phyloP scores from a whole-genome alignment of 768 basidiomycete genomes.

The Strobilomyces confusus region DNA sequence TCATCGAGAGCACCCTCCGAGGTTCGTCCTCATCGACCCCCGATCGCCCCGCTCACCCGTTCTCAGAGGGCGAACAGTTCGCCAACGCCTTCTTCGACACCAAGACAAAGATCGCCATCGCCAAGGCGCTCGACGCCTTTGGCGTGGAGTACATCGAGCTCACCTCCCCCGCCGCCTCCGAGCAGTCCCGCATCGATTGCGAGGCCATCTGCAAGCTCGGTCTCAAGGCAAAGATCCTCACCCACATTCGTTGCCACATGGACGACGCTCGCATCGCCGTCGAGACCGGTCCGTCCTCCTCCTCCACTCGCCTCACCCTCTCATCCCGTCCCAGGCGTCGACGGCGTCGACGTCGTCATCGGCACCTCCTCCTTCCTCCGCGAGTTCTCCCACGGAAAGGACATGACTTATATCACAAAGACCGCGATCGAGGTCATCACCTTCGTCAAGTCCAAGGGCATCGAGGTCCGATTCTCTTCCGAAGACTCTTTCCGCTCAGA shows the following conservation, averaged over 20 bases:
- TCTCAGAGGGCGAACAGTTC: slow-evolving; percentile 94
- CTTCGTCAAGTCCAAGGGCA: slow-evolving; percentile 99
- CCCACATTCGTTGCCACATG: slow-evolving; percentile 99
- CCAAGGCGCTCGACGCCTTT: slow-evolving; percentile 95
- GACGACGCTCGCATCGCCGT: slow-evolving; percentile 98
- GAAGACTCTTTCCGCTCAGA: slow-evolving; percentile 99
- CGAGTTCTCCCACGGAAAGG: slow-evolving; percentile 99
- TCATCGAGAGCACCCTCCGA: slow-evolving; percentile 95
- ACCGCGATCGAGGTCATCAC: slow-evolving; percentile 98
- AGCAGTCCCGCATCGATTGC: slow-evolving; percentile 91
- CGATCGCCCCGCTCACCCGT: slow-evolving; percentile 9
- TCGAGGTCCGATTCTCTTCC: slow-evolving; percentile 99
- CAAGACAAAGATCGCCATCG: slow-evolving; percentile 99
- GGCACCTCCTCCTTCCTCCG: slow-evolving; percentile 98
- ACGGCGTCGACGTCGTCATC: slow-evolving; percentile 98
- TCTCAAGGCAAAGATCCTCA: slow-evolving; percentile 93
- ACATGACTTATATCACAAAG: slow-evolving; percentile 99
- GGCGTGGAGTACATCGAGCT: slow-evolving; percentile 99
- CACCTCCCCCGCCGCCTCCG: slow-evolving; percentile 95
- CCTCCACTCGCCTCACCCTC: neutral
- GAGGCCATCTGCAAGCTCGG: slow-evolving; percentile 99
- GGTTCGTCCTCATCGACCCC: slow-evolving; percentile 44
- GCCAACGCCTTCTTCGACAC: slow-evolving; percentile 99
- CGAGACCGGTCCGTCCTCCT: slow-evolving; percentile 74
- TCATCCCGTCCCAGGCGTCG: slow-evolving; percentile 61